Conservation (phyloP, 1,139 yeast species). For the Kodamaea suecica region DNA sequence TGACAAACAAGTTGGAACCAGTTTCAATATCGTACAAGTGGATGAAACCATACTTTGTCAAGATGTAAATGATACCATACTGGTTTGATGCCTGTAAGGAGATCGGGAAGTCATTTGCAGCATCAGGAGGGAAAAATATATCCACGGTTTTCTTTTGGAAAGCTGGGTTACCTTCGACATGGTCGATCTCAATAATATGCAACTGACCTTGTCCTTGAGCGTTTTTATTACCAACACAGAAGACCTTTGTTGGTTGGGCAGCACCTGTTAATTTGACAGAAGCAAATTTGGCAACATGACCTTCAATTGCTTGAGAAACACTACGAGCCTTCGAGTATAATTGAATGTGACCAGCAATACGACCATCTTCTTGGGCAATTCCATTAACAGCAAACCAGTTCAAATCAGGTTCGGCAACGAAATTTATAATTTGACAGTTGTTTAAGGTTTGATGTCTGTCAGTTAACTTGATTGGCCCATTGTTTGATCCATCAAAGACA, state of each 20-base stretch:
- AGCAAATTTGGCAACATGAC: slow-evolving; percentile 93
- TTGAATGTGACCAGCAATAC: slow-evolving; percentile 96
- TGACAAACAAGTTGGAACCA: slow-evolving; percentile 89
- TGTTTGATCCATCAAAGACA: slow-evolving; percentile 75
- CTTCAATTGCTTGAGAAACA: slow-evolving; percentile 95
- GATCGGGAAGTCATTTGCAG: slow-evolving; percentile 94
- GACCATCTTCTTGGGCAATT: slow-evolving; percentile 90
- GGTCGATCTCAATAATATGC: slow-evolving; percentile 95
- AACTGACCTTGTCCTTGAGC: slow-evolving; percentile 83
- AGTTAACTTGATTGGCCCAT: slow-evolving; percentile 75
- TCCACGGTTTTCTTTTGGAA: slow-evolving; percentile 90
- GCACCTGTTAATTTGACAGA: slow-evolving; percentile 72
- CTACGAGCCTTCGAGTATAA: slow-evolving; percentile 83
- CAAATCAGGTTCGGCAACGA: slow-evolving; percentile 74
- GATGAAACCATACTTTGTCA: slow-evolving; percentile 95
- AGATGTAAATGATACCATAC: slow-evolving; percentile 82
- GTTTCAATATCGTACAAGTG: slow-evolving; percentile 93
- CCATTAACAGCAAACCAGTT: slow-evolving; percentile 97
- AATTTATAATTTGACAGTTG: slow-evolving; percentile 87
- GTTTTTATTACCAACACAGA: slow-evolving; percentile 85
- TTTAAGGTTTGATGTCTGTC: slow-evolving; percentile 79
- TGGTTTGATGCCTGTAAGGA: slow-evolving; percentile 81
- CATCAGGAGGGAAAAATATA: slow-evolving; percentile 95
- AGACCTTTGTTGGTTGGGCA: slow-evolving; percentile 74
- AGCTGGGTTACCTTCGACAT: slow-evolving; percentile 78